Base-by-base conservation (phyloP, 306 rosid genomes). In the Parietaria judaica region DNA sequence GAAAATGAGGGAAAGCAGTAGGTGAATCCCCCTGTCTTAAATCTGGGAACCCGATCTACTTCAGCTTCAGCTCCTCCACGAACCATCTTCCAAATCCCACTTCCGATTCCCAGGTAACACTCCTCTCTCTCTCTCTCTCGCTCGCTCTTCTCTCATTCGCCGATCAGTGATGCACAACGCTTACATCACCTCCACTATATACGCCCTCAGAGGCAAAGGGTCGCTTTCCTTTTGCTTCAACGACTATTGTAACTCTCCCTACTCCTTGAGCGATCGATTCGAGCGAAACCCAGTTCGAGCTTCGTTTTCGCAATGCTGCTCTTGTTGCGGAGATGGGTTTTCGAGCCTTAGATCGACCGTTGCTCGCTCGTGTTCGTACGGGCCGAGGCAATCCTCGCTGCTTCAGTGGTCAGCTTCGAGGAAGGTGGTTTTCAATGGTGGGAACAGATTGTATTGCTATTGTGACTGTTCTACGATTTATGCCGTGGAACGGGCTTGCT, bases 341-440 rank as follows among this genome's bases (percentile, higher is more conserved):
- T 77, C 85, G 44, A 74, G 71, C 15, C 71, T 66, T 11, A 78
- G 79, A 80, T 66, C 76, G 46, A 60, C 85, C 60, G 11, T 69
- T 51, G 72, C 60, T 67, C 62, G 84, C 65, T 65, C 70, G 65
- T 69, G 69, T 72, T 62, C 82, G 10, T 79, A 60, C 78, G 99
- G 97, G 49, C 71, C 84, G 74, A 86, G 90, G 81, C 99, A 94
- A 61, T 88, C 88, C 51, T 44, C 85, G 46, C 60, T 92, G 71
- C 86, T 92, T 76, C 96, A 79, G 44, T 70, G 84, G 79, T 73
- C 94, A 34, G 78, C 80, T 63, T 79, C 78, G 71, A 86, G 89
- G 75, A 86, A 87, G 80, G 64, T 94, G 78, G 65, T 79, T 65
- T 76, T 86, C 74, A 75, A 81, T 38, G 65, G 76, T 17, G 61